Base-by-base conservation (phyloP, 2,329 filamentous ascomycete species). In the Aplosporella prunicola region DNA sequence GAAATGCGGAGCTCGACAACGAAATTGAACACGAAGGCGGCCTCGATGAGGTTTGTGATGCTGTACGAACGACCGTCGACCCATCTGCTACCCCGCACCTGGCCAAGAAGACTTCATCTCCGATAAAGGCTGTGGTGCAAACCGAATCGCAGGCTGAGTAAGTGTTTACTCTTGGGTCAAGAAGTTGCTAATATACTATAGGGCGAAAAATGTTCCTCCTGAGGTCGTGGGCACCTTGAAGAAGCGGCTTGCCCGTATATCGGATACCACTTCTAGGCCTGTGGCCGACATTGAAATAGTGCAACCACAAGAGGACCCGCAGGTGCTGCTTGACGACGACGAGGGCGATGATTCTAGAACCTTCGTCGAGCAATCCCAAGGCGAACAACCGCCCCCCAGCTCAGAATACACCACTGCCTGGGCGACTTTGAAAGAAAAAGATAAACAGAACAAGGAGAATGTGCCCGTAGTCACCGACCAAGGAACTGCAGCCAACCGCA, bases 1-100 rank as follows among this genome's bases (percentile, higher is more conserved):
- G 69, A 14, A 55, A 58, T 20, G 47, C 51, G 5, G 68, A 76
- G 41, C 61, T 78, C 27, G 51, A 61, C 14, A 35, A 47, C 2
- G 52, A 58, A 1, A 57, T 77, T 13, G 46, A 53, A 8, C 33
- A 46, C 3, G 58, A 64, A 41, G 68, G 67, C 2, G 66, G 67
- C n/a, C 45, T 66, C 9, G 49, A 58, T 9, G 48, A 42, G n/a
- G 62, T 70, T 9, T n/a, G n/a, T n/a, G n/a, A n/a, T n/a, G n/a
- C n/a, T n/a, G n/a, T n/a, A n/a, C n/a, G n/a, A n/a, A n/a, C n/a
- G n/a, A n/a, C n/a, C n/a, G n/a, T n/a, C n/a, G n/a, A n/a, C n/a
- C n/a, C n/a, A n/a, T n/a, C n/a, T n/a, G n/a, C n/a, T n/a, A n/a
- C n/a, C n/a, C n/a, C n/a, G n/a, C n/a, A n/a, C n/a, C n/a, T n/a